A percentile compares a stretch with the other conserved stretches of the same genome.
Evolutionary conservation across 768 basidiomycete genomes (phyloP).

Genomic region (Kwoniella bestiolae): DNA sequence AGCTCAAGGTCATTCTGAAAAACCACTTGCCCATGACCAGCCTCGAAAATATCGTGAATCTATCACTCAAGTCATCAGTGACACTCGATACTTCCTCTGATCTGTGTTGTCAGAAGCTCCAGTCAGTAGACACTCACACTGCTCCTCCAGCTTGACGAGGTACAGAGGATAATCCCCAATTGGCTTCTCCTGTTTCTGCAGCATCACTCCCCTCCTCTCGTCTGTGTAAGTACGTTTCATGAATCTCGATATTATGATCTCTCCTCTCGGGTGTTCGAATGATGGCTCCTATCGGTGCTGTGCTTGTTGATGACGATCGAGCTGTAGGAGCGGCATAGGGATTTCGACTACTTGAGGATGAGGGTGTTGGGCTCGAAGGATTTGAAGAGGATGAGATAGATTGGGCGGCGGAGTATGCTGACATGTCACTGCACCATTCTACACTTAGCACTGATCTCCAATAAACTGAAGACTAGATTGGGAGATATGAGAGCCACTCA

Average conservation of each 20-base stretch:
- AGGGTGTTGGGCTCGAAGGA: background rate
- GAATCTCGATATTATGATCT: too few relatives aligned
- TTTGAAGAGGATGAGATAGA: background rate
- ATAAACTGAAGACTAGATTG: background rate
- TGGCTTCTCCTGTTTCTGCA: background rate
- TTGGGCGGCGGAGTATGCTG: background rate
- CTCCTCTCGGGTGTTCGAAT: background rate
- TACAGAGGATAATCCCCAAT: conserved; percentile 27
- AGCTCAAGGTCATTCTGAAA: background rate
- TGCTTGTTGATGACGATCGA: background rate
- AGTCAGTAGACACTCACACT: conserved; percentile 9
- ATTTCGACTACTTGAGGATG: background rate
- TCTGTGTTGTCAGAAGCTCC: too few relatives aligned
- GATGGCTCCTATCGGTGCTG: background rate
- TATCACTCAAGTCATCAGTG: too few relatives aligned
- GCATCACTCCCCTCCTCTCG: background rate
- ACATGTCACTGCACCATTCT: conserved; percentile 20
- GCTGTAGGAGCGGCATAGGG: conserved; percentile 15
- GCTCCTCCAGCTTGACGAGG: conserved; percentile 29
- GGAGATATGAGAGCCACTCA: conserved; percentile 19
- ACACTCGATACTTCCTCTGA: too few relatives aligned
- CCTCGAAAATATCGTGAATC: conserved; percentile 32
- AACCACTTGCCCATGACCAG: conserved; percentile 35
- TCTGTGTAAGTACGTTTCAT: too few relatives aligned
- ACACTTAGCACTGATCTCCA: too few relatives aligned